Evolutionary conservation across 371 early-diverging fungal species (phyloP), one percentile per base, ranked within the genome.

Genomic region (Dinochytrium kinnereticum): DNA sequence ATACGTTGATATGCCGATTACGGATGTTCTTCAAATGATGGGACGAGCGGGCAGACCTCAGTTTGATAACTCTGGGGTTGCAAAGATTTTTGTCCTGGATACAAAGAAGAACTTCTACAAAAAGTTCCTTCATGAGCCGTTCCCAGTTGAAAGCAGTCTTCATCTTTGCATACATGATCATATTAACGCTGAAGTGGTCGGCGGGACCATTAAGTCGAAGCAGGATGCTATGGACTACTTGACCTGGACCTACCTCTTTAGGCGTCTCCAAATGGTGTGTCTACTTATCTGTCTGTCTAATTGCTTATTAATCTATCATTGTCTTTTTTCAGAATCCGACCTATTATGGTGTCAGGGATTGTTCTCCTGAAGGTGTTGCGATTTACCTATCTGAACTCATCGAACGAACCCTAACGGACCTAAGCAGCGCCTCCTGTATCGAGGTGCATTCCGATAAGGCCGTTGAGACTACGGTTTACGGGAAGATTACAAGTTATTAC

Each of bases 41-140:
- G 99, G 99, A 33, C 93, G 99, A 76, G 99, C 99, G 1, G 99
- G 98, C 19, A 92, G 99, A 61, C 98, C 98, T 7, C 98, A 99
- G 84, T 98, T 94, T 76, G 99, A 99, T 81, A 90, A 89, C 75
- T 89, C 90, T 21, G 96, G 94, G 39, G 91, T 94, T 33, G 95
- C 96, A 0, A 87, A 91, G 2, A 91, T 97, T 28, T 89, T 96
- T 78, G 96, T 95, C 0, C 91, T 92, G 31, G 96, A 97, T 69
- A 84, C 87, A 31, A 97, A 97, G 76, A 96, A 96, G 87, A 92
- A 94, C 81, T 98, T 96, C 80, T 98, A 96, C 88, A 96, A 96
- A 74, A 93, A 92, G 87, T 98, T 98, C 77, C 84, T 98, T 71
- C 94, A 95, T 76, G 95, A 95, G 74, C 84, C 84, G 0, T 86